phyloP scores from a whole-genome alignment of 371 early-diverging fungal genomes.

The Mucor irregularis region DNA sequence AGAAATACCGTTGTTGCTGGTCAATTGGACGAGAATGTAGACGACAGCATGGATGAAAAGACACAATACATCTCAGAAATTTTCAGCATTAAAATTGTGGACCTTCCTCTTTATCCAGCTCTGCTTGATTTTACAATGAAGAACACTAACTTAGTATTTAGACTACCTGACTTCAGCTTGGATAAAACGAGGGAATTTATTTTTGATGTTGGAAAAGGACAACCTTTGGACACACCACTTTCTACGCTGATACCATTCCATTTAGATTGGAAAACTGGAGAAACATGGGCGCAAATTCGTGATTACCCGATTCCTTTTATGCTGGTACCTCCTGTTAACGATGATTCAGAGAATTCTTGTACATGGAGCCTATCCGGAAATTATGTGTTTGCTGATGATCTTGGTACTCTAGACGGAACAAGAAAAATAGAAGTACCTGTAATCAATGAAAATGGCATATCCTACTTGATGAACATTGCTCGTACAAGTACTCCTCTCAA shows the following conservation, averaged over 20 bases:
- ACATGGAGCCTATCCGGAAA: conserved; percentile 46
- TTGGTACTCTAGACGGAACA: conserved; percentile 37
- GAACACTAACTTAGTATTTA: conserved; percentile 32
- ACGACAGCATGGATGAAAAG: conserved; percentile 10
- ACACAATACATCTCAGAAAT: conserved; percentile 2
- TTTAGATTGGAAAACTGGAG: conserved; percentile 42
- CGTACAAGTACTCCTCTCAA: conserved; percentile 65
- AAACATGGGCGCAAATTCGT: conserved; percentile 52
- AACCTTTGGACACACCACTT: conserved; percentile 54
- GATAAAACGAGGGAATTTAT: conserved; percentile 57
- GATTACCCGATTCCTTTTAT: conserved; percentile 63
- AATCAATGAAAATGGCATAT: conserved; percentile 8
- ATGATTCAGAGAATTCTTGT: background rate
- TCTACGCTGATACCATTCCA: conserved; percentile 61
- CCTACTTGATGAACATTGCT: conserved; percentile 42
- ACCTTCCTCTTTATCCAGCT: conserved; percentile 38
- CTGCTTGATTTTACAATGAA: conserved; percentile 45
- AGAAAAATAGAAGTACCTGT: conserved; percentile 24
- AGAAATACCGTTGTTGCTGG: conserved; percentile 11
- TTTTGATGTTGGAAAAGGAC: conserved; percentile 57
- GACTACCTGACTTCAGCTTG: conserved; percentile 48
- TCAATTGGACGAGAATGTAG: conserved; percentile 17
- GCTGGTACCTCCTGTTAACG: conserved; percentile 41
- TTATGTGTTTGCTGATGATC: conserved; percentile 46
- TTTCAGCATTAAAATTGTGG: conserved; percentile 29